Evolutionary conservation across 2,329 filamentous ascomycete species (phyloP).

Genomic region (Aschersonia sp.): DNA sequence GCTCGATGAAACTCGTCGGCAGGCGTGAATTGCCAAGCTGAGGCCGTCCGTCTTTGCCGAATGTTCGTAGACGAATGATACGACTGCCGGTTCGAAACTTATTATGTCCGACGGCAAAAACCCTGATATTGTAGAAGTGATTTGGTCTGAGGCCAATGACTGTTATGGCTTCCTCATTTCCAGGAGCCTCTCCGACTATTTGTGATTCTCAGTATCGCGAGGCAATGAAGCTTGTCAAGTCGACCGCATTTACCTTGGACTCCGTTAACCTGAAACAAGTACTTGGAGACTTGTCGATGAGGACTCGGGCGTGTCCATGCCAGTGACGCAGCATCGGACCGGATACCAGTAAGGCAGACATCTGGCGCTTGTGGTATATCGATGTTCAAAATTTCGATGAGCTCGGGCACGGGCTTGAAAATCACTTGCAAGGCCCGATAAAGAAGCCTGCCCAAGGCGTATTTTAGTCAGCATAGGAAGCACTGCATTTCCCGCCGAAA

Average conservation of each 20-base stretch:
- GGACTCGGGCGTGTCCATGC: slow-evolving; percentile 70
- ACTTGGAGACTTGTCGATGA: slow-evolving; percentile 62
- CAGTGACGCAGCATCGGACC: slow-evolving; percentile 71
- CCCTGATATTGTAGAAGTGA: slow-evolving; percentile 84
- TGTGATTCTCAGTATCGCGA: background rate
- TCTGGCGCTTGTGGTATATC: slow-evolving; percentile 85
- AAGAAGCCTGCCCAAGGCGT: slow-evolving; percentile 47
- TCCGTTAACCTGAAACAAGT: slow-evolving; percentile 86
- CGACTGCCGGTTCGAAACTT: slow-evolving; percentile 86
- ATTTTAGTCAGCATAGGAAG: too few relatives aligned
- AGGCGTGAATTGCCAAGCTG: slow-evolving; percentile 40
- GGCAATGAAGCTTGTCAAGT: background rate
- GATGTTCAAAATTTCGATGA: slow-evolving; percentile 82
- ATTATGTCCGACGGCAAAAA: slow-evolving; percentile 79
- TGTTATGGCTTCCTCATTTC: slow-evolving; percentile 48
- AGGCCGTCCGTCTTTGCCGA: slow-evolving; percentile 48
- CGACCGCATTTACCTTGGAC: slow-evolving; percentile 53
- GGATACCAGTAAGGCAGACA: slow-evolving; percentile 81
- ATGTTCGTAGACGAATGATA: slow-evolving; percentile 72
- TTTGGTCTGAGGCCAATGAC: slow-evolving; percentile 77
- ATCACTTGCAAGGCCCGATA: slow-evolving; percentile 80
- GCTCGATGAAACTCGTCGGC: slow-evolving; percentile 39
- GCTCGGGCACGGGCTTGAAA: slow-evolving; percentile 77
- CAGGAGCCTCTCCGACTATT: slow-evolving; percentile 64
- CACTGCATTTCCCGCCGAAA: background rate